Evolutionary conservation across 2,329 filamentous ascomycete species (phyloP).

Genomic region (Dactylella cylindrospora): DNA sequence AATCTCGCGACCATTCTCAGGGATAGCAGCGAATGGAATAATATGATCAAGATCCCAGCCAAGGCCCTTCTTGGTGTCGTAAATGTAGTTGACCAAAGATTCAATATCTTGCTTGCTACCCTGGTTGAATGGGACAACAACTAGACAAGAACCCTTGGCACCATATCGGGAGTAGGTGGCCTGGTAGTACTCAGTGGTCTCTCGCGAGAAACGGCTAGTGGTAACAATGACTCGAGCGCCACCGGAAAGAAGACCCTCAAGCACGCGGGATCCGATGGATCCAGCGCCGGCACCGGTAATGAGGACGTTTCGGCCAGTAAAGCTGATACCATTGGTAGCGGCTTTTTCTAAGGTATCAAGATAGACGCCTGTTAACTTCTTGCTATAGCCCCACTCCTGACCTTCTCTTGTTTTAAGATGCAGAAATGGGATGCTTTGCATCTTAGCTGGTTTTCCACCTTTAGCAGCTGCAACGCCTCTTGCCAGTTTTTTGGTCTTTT

Average conservation of each 20-base stretch:
- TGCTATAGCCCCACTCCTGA: slow-evolving; percentile 98
- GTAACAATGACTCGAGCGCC: slow-evolving; percentile 96
- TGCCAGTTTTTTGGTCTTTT: slow-evolving; percentile 61
- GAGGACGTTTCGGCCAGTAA: slow-evolving; percentile 90
- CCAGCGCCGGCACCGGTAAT: slow-evolving; percentile 99
- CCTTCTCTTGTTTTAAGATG: slow-evolving; percentile 92
- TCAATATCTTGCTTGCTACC: slow-evolving; percentile 98
- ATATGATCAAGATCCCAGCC: slow-evolving; percentile 98
- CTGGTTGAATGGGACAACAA: slow-evolving; percentile 98
- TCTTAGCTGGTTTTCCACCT: slow-evolving; percentile 74
- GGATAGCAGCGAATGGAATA: slow-evolving; percentile 94
- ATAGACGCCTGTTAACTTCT: slow-evolving; percentile 92
- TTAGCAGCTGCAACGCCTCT: slow-evolving; percentile 57
- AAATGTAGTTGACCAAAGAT: slow-evolving; percentile 91
- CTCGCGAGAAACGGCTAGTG: slow-evolving; percentile 91
- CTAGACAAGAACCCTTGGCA: slow-evolving; percentile 89
- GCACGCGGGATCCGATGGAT: slow-evolving; percentile 94
- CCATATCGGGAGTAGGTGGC: slow-evolving; percentile 96
- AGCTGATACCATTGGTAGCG: slow-evolving; percentile 81
- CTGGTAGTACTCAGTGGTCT: slow-evolving; percentile 99
- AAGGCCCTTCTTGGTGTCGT: slow-evolving; percentile 91
- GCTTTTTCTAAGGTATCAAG: slow-evolving; percentile 88
- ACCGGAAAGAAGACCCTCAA: slow-evolving; percentile 93
- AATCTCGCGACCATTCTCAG: slow-evolving; percentile 96
- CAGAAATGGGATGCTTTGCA: slow-evolving; percentile 96